A percentile compares a stretch with the other conserved stretches of the same genome.
Conservation (phyloP, 305 asterid genomes). For the Fraxinus sp. region DNA sequence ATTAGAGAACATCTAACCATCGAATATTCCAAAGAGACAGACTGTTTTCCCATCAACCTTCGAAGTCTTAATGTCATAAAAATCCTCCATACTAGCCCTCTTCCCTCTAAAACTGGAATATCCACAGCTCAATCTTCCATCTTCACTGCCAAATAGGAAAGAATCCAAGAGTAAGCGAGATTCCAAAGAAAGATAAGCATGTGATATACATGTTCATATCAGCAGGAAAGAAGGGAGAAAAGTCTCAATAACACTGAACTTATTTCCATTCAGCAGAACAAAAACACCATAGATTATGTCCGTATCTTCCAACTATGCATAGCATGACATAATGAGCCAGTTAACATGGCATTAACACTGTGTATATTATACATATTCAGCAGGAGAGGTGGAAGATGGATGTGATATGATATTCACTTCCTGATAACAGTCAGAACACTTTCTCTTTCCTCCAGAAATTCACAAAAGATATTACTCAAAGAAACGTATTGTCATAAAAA, state of each 20-base stretch:
- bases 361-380: neutral
- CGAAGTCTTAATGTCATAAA: slow-evolving; percentile 78
- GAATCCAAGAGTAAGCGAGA: slow-evolving; percentile 18
- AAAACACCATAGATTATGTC: neutral
- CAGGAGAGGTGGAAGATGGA: neutral
- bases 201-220: neutral
- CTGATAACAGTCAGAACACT: neutral
- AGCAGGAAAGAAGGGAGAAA: neutral
- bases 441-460: neutral
- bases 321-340: neutral
- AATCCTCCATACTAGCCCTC: slow-evolving; percentile 98
- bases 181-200: slow-evolving; percentile 5
- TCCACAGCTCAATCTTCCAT: slow-evolving; percentile 81
- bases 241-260: neutral
- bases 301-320: neutral
- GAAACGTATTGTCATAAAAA: neutral
- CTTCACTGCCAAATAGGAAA: slow-evolving; percentile 68
- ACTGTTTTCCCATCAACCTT: slow-evolving; percentile 70
- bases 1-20: slow-evolving; percentile 53
- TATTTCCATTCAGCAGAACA: neutral
- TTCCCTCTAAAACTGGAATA: slow-evolving; percentile 96
- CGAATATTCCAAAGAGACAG: slow-evolving; percentile 93
- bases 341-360: neutral
- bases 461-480: neutral
- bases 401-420: neutral